These are phyloP conservation scores for Calonectria honghensis DNA, from an alignment of 2,329 filamentous ascomycete species.

Conservation along the genomic window DNA sequence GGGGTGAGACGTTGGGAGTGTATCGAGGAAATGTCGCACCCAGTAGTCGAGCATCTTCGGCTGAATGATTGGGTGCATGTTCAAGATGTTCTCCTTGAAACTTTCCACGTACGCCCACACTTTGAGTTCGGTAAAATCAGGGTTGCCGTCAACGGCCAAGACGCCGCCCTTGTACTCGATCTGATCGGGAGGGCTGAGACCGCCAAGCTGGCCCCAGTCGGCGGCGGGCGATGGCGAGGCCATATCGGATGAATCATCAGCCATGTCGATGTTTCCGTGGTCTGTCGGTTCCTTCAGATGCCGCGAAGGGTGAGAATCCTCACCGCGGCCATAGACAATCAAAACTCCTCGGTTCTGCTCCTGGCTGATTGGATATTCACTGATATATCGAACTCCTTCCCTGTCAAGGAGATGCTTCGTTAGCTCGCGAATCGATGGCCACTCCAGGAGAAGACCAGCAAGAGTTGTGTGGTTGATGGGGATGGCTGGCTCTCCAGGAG, in stretches of 20 bases:
- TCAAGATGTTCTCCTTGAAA: conserved; percentile 77
- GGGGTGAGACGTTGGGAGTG: conserved; percentile 61
- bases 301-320: conserved; percentile 78
- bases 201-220: conserved; percentile 77
- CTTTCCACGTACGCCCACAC: conserved; percentile 73
- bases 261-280: conserved; percentile 63
- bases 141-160: conserved; percentile 67
- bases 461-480: conserved; percentile 92
- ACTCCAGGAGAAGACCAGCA: conserved; percentile 87
- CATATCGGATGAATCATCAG: conserved; percentile 71
- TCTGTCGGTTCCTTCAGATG: conserved; percentile 64
- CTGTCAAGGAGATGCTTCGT: conserved; percentile 70
- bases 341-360: conserved; percentile 85
- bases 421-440: conserved; percentile 80
- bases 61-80: conserved; percentile 79
- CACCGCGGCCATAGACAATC: conserved; percentile 85
- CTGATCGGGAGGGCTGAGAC: conserved; percentile 66
- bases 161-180: conserved; percentile 62
- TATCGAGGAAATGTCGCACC: conserved; percentile 72
- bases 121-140: conserved; percentile 71
- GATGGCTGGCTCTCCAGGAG: conserved; percentile 80
- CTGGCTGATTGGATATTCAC: conserved; percentile 84
- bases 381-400: conserved; percentile 73
- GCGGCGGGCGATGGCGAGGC: conserved; percentile 73
- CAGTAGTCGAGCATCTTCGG: conserved; percentile 71